Evolutionary conservation across 345 rosid species (phyloP), one percentile per base, ranked within the genome.

Genomic region (Linum tenue): DNA sequence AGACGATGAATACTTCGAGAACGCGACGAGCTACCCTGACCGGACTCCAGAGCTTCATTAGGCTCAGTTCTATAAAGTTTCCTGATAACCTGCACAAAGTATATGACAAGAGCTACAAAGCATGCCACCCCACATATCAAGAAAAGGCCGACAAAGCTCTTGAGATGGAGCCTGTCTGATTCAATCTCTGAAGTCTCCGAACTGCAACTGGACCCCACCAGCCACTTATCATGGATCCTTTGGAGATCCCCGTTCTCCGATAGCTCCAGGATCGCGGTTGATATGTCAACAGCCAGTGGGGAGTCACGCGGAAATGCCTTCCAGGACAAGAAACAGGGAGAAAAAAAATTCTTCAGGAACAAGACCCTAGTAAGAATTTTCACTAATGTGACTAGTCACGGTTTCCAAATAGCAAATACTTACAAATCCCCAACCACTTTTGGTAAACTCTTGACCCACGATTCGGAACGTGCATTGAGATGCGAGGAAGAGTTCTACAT

Each of bases 241-340:
- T 88, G 97, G 40, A 94, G 85, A 76, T 94, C 97, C 12, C 98
- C 99, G 12, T 74, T 90, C 86, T 90, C 97, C 2, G 97, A 81
- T 31, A 94, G 86, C 57, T 69, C 79, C 48, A 94, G 81, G 71
- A 90, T 90, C 40, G 97, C 96, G 17, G 87, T 85, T 15, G 99
- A 94, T 67, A 94, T 60, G 76, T 94, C 97, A 3, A 88, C 69
- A 0, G 99, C 89, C 68, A 94, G 70, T 31, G 90, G 95, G 67
- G 96, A 90, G 80, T 94, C 97, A 62, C 95, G 84, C 3, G 91
- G 97, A 81, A 94, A 94, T 55, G 86, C 99, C 98, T 92, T 60
- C 42, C 2, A 41, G 7, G 5, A 42, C 17, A 3, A 53, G 65
- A 44, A 38, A 65, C 67, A 2, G 37, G 37, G 63, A 48, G 63